phyloP scores from a whole-genome alignment of 495 filamentous ascomycete genomes.

The Lepraria neglecta region DNA sequence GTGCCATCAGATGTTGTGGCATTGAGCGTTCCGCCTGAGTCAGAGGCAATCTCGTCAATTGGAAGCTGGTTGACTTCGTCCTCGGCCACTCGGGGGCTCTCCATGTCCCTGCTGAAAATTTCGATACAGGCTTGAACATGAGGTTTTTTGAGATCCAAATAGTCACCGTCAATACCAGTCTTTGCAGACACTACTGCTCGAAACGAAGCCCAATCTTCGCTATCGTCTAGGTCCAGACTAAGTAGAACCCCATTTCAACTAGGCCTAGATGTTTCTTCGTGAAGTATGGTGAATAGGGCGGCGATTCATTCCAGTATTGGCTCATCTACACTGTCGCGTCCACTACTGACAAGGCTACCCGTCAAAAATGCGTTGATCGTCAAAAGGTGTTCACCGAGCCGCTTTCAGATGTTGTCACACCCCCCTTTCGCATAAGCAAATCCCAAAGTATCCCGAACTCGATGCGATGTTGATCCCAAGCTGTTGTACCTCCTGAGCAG shows the following conservation, averaged over 20 bases:
- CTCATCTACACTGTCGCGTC: not conserved
- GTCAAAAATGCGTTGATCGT: not conserved
- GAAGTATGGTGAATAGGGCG: not conserved
- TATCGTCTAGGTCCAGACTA: too few species aligned
- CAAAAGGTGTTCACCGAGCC: slow-evolving; percentile 1
- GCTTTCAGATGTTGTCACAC: slow-evolving; percentile 1
- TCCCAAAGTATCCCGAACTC: not conserved
- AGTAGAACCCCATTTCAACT: too few species aligned
- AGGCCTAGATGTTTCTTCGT: not conserved
- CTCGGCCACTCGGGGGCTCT: not conserved
- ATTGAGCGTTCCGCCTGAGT: not conserved
- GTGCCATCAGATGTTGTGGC: too few species aligned
- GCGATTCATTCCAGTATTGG: not conserved
- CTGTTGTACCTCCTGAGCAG: slow-evolving; percentile 1
- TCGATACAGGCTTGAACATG: not conserved
- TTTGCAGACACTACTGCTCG: too few species aligned
- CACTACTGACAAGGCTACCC: not conserved
- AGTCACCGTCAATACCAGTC: too few species aligned
- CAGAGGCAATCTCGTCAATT: not conserved
- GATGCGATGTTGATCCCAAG: not conserved
- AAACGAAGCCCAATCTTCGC: too few species aligned
- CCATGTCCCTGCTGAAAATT: not conserved
- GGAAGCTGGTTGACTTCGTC: not conserved
- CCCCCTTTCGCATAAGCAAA: not conserved
- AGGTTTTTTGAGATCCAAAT: too few species aligned